These are phyloP conservation scores for Trichoderma parareesei DNA, from an alignment of 495 filamentous ascomycete species.

Conservation along the genomic window DNA sequence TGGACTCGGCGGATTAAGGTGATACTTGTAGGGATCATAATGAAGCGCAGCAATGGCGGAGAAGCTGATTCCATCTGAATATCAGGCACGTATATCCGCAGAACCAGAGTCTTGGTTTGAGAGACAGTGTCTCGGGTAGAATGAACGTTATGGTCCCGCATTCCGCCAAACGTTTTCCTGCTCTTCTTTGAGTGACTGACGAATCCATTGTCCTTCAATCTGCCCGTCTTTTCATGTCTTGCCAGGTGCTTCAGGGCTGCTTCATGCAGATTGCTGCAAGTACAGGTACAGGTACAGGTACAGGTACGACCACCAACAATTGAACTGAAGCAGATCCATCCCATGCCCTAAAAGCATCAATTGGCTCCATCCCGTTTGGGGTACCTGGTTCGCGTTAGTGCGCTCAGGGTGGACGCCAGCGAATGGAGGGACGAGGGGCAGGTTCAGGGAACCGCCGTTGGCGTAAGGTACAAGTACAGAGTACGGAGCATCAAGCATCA, in stretches of 20 bases:
- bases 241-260: not conserved
- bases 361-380: not conserved
- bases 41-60: too few relatives aligned
- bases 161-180: not conserved
- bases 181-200: not conserved
- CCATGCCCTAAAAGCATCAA: not conserved
- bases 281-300: not conserved
- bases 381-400: not conserved
- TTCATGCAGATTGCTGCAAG: not conserved
- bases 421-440: not conserved
- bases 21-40: too few relatives aligned
- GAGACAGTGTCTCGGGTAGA: too few relatives aligned
- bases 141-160: not conserved
- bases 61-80: too few relatives aligned
- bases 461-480: not conserved
- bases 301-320: not conserved
- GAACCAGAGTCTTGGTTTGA: too few relatives aligned
- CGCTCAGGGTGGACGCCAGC: too few relatives aligned
- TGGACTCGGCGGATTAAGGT: too few relatives aligned
- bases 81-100: too few relatives aligned
- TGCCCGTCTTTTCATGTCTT: not conserved
- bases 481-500: too few relatives aligned
- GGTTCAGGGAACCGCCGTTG: not conserved
- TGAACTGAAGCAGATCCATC: not conserved
- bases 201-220: not conserved